A percentile compares a stretch with the other conserved stretches of the same genome.
These are phyloP conservation scores for Coemansia sp. DNA, from an alignment of 192 early-diverging fungal genomes.

Conservation along the genomic window DNA sequence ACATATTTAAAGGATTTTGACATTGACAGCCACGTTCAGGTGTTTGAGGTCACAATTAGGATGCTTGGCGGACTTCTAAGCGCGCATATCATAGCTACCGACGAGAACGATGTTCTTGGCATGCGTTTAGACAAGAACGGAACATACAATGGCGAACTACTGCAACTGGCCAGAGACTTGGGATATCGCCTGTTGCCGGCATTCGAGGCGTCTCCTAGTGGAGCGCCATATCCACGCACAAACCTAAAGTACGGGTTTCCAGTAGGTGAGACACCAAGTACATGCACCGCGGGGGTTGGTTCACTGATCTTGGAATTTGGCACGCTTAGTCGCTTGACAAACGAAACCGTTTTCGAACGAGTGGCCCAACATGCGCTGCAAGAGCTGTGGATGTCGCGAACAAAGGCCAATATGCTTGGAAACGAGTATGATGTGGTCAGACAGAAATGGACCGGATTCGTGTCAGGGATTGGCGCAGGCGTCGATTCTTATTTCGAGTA, in stretches of 20 bases:
- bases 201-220: conserved; percentile 76
- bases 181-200: conserved; percentile 85
- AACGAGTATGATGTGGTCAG: conserved; percentile 75
- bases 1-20: conserved; percentile 70
- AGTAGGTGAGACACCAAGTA: conserved; percentile 65
- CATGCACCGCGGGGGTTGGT: conserved; percentile 88
- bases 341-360: conserved; percentile 74
- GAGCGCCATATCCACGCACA: conserved; percentile 78
- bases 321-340: conserved; percentile 81
- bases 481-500: conserved; percentile 95
- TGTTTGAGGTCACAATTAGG: conserved; percentile 95
- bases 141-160: conserved; percentile 77
- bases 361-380: conserved; percentile 68
- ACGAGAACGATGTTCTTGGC: conserved; percentile 58
- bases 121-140: conserved; percentile 51
- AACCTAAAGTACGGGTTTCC: conserved; percentile 78
- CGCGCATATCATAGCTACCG: conserved; percentile 82
- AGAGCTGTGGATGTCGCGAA: conserved; percentile 77
- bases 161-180: conserved; percentile 77
- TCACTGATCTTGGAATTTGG: conserved; percentile 94
- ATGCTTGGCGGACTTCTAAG: conserved; percentile 87
- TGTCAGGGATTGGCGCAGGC: conserved; percentile 82
- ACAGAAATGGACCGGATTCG: conserved; percentile 69
- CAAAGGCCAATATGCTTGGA: conserved; percentile 76
- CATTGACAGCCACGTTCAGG: conserved; percentile 85